Percentiles rank a stretch among this genome's conserved stretches.
These are phyloP conservation scores for Dioscorea zingiberensis DNA, from an alignment of 106 monocot genomes.

Conservation along the genomic window DNA sequence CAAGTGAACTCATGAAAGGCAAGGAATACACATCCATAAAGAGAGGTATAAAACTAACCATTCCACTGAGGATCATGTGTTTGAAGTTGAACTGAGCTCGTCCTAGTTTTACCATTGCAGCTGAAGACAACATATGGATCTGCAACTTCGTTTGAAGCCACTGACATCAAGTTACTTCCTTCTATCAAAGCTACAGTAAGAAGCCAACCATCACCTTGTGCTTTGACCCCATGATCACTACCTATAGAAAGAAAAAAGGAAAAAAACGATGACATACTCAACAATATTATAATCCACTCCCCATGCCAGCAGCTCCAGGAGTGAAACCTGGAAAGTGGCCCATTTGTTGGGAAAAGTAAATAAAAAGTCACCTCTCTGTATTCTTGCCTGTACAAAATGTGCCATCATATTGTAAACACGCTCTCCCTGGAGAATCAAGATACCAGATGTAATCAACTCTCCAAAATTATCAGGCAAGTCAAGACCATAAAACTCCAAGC, in stretches of 20 bases:
- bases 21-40: background rate
- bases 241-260: conserved; percentile 10
- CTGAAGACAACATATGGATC: conserved; percentile 70
- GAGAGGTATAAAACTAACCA: conserved; percentile 25
- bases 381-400: conserved; percentile 54
- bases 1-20: background rate
- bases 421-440: conserved; percentile 45
- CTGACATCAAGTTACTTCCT: conserved; percentile 39
- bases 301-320: no score
- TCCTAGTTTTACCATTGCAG: conserved; percentile 55
- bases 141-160: conserved; percentile 16
- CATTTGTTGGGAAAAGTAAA: no score
- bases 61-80: conserved; percentile 71
- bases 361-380: conserved; percentile 32
- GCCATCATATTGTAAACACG: conserved; percentile 46
- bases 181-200: conserved; percentile 67
- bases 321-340: no score
- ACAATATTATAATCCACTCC: no score
- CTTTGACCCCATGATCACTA: conserved; percentile 51
- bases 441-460: conserved; percentile 45
- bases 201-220: conserved; percentile 65
- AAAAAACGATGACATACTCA: no score
- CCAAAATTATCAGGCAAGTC: conserved; percentile 70
- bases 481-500: conserved; percentile 57
- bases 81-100: conserved; percentile 73